These are phyloP conservation scores for Backusella tuberculispora DNA, from an alignment of 192 early-diverging fungal species.

Conservation along the genomic window DNA sequence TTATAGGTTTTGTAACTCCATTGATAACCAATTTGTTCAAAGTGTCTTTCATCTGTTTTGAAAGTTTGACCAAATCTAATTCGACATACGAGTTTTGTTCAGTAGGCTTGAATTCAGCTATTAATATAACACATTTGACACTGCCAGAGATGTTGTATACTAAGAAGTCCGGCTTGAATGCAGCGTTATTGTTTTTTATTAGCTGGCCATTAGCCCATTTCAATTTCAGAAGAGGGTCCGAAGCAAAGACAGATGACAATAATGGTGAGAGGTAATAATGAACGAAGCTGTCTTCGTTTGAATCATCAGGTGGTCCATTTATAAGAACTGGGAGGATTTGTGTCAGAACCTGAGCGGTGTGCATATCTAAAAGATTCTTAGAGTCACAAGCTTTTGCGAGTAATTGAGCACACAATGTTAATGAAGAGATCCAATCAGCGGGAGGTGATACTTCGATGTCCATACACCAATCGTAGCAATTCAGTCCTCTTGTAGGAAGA, in stretches of 20 bases:
- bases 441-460: conserved; percentile 5
- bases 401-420: conserved; percentile 13
- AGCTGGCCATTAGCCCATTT: conserved; percentile 24
- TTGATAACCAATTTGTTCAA: conserved; percentile 6
- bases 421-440: neutral
- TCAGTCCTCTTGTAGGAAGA: conserved; percentile 13
- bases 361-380: conserved; percentile 15
- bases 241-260: neutral
- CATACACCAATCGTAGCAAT: too few species aligned
- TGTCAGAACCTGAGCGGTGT: conserved; percentile 21
- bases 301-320: conserved; percentile 13
- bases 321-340: conserved; percentile 9
- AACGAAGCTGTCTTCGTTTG: conserved; percentile 10
- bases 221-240: conserved; percentile 5
- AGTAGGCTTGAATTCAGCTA: neutral
- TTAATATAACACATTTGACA: neutral
- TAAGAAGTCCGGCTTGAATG: conserved; percentile 20
- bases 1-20: neutral
- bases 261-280: conserved; percentile 16
- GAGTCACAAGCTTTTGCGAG: conserved; percentile 7
- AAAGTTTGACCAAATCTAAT: conserved; percentile 13
- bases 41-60: conserved; percentile 2
- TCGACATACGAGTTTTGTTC: too few species aligned
- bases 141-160: conserved; percentile 19
- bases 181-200: neutral